Evolutionary conservation across 768 basidiomycete species (phyloP).

Genomic region (Panus rudis): DNA sequence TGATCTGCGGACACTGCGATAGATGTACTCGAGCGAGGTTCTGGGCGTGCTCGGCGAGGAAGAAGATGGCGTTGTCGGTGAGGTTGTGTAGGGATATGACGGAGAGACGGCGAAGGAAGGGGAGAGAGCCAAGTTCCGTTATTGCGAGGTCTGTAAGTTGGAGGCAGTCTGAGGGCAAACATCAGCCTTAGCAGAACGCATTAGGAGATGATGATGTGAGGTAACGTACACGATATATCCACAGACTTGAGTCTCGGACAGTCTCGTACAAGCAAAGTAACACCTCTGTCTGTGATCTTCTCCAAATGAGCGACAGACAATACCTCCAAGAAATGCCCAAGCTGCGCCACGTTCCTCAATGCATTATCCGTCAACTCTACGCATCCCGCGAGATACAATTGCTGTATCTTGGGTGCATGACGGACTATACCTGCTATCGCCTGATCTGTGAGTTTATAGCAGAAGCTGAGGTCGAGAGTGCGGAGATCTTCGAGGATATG

Average conservation of each 20-base stretch:
- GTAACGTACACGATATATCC: conserved; percentile 76
- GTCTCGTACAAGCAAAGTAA: conserved; percentile 58
- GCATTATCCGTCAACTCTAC: conserved; percentile 63
- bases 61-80: conserved; percentile 77
- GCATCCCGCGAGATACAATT: conserved; percentile 75
- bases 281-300: conserved; percentile 71
- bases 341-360: conserved; percentile 57
- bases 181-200: not conserved
- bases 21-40: conserved; percentile 77
- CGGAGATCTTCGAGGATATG: conserved; percentile 69
- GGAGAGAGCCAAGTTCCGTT: conserved; percentile 67
- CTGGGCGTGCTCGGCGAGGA: conserved; percentile 65
- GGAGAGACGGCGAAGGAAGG: conserved; percentile 67
- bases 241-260: conserved; percentile 75
- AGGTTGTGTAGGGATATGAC: conserved; percentile 75
- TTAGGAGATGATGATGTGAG: conserved; percentile 1
- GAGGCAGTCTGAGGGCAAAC: conserved; percentile 55
- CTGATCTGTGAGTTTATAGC: conserved; percentile 62
- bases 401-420: conserved; percentile 73
- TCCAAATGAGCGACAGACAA: conserved; percentile 75
- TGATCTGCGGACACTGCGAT: conserved; percentile 78
- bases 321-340: conserved; percentile 72
- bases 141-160: conserved; percentile 81
- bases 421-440: conserved; percentile 68
- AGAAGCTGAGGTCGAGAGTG: conserved; percentile 70